A percentile compares a stretch with the other conserved stretches of the same genome.
phyloP scores from a whole-genome alignment of 2,329 filamentous ascomycete species.

The Coniella vitis region DNA sequence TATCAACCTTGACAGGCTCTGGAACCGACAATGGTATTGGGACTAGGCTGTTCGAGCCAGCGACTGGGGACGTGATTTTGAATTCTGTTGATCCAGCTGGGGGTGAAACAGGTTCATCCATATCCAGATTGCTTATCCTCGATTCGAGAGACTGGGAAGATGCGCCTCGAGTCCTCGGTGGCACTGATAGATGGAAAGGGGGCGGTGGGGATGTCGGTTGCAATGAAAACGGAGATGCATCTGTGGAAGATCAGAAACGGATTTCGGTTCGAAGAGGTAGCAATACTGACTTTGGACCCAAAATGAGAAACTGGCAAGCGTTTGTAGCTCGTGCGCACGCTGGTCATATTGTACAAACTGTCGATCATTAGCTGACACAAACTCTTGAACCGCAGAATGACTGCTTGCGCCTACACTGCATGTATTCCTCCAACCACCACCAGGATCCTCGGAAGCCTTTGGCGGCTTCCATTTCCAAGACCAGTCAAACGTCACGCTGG shows the following conservation, averaged over 20 bases:
- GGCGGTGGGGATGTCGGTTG: conserved; percentile 58
- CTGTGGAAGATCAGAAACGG: conserved; percentile 26
- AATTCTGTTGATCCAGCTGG: conserved; percentile 33
- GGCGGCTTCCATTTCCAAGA: conserved; percentile 96
- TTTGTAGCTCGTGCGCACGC: conserved; percentile 79
- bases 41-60: conserved; percentile 1
- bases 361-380: conserved; percentile 21
- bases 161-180: conserved; percentile 73
- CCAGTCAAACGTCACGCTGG: conserved; percentile 87
- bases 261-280: too few relatives aligned
- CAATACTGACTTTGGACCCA: conserved; percentile 54
- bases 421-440: conserved; percentile 89
- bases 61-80: conserved; percentile 17
- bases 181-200: conserved; percentile 64
- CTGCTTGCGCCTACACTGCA: conserved; percentile 61
- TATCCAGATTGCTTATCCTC: conserved; percentile 66
- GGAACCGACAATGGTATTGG: conserved; percentile 19
- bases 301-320: conserved; percentile 87
- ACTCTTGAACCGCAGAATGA: neutral
- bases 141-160: conserved; percentile 84
- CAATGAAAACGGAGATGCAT: conserved; percentile 37
- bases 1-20: conserved; percentile 71
- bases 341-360: conserved; percentile 97
- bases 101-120: conserved; percentile 54
- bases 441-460: conserved; percentile 70